Conservation (phyloP, 1,284 basidiomycete species). For the Ceratobasidium sp. region DNA sequence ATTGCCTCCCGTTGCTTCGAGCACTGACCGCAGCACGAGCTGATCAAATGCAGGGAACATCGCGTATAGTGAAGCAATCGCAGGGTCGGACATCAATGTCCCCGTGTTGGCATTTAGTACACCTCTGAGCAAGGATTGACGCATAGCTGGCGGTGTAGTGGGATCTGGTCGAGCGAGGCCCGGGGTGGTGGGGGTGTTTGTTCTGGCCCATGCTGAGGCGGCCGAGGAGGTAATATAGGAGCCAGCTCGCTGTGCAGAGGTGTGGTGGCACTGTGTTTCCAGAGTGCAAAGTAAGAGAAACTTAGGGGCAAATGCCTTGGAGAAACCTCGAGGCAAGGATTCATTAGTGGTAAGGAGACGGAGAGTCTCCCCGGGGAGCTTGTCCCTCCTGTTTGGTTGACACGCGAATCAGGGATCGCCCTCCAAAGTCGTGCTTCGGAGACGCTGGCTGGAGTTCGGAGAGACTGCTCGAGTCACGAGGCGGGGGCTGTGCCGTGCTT, state of each 20-base stretch:
- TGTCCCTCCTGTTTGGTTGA: too few relatives aligned
- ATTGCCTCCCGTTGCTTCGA: constrained; percentile 71
- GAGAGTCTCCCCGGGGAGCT: too few relatives aligned
- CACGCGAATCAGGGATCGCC: too few relatives aligned
- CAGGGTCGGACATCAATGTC: constrained; percentile 56
- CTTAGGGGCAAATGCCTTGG: too few relatives aligned
- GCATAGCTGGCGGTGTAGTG: constrained; percentile 27
- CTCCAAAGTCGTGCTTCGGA: too few relatives aligned
- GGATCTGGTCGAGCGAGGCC: constrained; percentile 25
- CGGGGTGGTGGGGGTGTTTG: constrained; percentile 31
- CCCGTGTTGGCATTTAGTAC: constrained; percentile 15
- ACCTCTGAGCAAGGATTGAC: not conserved
- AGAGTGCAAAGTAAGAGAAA: too few relatives aligned
- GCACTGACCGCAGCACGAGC: constrained; percentile 65
- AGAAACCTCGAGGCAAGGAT: too few relatives aligned
- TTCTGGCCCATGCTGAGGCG: not conserved
- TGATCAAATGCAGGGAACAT: constrained; percentile 84
- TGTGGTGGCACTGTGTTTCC: too few relatives aligned
- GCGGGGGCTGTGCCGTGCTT: not conserved
- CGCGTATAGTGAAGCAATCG: constrained; percentile 65
- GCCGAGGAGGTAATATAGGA: constrained; percentile 31
- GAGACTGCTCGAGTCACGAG: too few relatives aligned
- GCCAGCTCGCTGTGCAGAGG: constrained; percentile 41
- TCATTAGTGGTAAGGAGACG: too few relatives aligned
- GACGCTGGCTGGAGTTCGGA: too few relatives aligned